Conservation (phyloP, 768 basidiomycete species). For the Sistotremastrum niveocremeum region DNA sequence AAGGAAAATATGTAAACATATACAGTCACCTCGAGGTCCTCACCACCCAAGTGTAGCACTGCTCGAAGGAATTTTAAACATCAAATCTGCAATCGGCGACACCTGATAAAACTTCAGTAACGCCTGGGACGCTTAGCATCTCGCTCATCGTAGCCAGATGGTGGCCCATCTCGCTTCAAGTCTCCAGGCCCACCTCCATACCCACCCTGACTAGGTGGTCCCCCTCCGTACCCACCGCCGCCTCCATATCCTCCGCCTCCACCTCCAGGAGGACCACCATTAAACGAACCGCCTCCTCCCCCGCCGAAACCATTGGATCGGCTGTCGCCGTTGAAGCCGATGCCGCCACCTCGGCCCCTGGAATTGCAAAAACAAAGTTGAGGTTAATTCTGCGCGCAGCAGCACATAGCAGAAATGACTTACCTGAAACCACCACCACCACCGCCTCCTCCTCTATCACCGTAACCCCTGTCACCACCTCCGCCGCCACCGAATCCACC, state of each 20-base stretch:
- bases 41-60: too few species aligned
- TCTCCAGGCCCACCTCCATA: constrained; percentile 48
- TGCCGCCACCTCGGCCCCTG: constrained; percentile 11
- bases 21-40: too few species aligned
- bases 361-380: not conserved
- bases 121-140: constrained; percentile 74
- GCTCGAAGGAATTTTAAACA: too few species aligned
- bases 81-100: too few species aligned
- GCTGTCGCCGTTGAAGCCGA: constrained; percentile 19
- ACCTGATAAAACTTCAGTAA: constrained; percentile 19
- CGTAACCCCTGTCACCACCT: constrained; percentile 14
- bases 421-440: constrained; percentile 17
- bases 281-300: constrained; percentile 16
- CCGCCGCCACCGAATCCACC: constrained; percentile 21
- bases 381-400: not conserved
- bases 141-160: constrained; percentile 71
- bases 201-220: constrained; percentile 25
- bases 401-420: constrained; percentile 1
- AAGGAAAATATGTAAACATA: too few species aligned
- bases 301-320: constrained; percentile 17
- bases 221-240: constrained; percentile 24
- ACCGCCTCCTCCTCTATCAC: constrained; percentile 13
- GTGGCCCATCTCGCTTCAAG: constrained; percentile 63
- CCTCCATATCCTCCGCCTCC: constrained; percentile 31
- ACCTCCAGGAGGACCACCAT: constrained; percentile 29